Evolutionary conservation across 306 rosid genomes (phyloP).

Genomic region (Fragaria nilgerrensis): DNA sequence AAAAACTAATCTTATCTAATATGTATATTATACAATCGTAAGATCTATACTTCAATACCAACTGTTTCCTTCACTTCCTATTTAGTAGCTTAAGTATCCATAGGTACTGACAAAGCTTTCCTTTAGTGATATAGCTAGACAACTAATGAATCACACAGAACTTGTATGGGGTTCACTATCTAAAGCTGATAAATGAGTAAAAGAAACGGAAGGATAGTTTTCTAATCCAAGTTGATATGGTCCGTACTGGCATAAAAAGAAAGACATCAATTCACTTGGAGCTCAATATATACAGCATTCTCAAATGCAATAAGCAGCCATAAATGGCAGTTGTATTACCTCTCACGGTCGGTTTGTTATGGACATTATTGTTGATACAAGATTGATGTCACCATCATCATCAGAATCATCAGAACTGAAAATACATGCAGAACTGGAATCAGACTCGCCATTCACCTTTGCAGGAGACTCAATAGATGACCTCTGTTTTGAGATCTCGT

Average conservation of each 20-base stretch:
- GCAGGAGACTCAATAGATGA: background rate
- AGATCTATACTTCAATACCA: background rate
- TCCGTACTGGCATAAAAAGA: background rate
- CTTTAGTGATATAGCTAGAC: background rate
- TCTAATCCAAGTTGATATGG: background rate
- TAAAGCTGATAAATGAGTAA: background rate
- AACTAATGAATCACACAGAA: background rate
- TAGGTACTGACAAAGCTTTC: background rate
- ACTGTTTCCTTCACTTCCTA: background rate
- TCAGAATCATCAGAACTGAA: slow-evolving; percentile 23
- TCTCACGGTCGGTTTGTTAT: slow-evolving; percentile 6
- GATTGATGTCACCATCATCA: background rate
- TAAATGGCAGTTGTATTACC: slow-evolving; percentile 7
- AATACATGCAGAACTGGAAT: slow-evolving; percentile 10
- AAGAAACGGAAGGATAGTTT: background rate
- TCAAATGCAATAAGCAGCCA: slow-evolving; percentile 24
- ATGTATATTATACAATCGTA: background rate
- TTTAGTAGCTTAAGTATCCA: background rate
- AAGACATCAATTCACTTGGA: background rate
- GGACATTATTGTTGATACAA: background rate
- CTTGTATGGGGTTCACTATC: background rate
- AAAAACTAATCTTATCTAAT: background rate
- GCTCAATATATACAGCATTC: background rate
- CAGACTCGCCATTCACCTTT: background rate
- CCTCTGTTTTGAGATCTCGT: background rate